Evolutionary conservation across 345 rosid genomes (phyloP), one percentile per base, ranked within the genome.

Genomic region (Populus ilicifolia): DNA sequence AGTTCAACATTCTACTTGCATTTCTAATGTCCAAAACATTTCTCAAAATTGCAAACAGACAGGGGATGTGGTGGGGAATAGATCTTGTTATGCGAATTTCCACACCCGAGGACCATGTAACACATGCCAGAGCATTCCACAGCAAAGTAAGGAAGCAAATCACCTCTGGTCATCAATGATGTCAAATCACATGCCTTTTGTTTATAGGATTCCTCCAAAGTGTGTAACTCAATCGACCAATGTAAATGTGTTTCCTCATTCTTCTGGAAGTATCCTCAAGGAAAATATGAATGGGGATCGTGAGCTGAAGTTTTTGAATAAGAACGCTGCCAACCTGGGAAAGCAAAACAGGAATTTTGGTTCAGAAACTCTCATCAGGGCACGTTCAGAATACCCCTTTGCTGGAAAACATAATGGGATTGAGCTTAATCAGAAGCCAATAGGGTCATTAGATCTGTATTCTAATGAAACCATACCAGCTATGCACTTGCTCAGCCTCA

Each of bases 401-500:
- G 72, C 89, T 80, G 79, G 89, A 84, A 89, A 85, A 68, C 93
- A 84, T 80, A 87, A 78, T 71, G 82, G 81, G 71, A 77, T 78
- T 10, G 80, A 81, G 50, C 59, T 69, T 39, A 69, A 70, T 43
- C 77, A 83, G 29, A 77, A 80, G 70, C 72, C 78, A 6, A 59
- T 77, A 48, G 86, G 89, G 38, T 76, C 93, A 6, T 44, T 85
- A 48, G 97, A 94, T 73, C 77, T 84, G 17, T 89, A 77, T 78
- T 80, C 94, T 52, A 93, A 86, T 64, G 97, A 96, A 50, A 89
- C 92, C 67, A 91, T 93, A 78, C 89, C 98, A 10, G 97, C 98
- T 21, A 83, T 96, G 95, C 94, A 91, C 87, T 87, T 96, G 78
- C 93, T 92, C 54, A 92, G 96, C 85, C 97, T 92, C 64, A 91